Percentiles rank a stretch among this genome's conserved stretches.
These are phyloP conservation scores for Candida berthetii DNA, from an alignment of 805 yeast species.

Conservation along the genomic window DNA sequence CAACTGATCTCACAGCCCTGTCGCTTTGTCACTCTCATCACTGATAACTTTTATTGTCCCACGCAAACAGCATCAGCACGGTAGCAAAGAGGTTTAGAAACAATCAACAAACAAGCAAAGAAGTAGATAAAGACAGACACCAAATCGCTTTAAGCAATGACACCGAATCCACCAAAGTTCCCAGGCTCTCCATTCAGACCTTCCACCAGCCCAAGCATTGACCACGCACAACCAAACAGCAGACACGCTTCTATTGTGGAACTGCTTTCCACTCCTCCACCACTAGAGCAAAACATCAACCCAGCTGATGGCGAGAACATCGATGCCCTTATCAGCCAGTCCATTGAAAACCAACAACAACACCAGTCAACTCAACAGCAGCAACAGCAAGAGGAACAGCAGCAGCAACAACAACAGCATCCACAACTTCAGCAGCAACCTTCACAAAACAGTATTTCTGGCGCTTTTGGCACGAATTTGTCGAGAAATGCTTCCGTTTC, in stretches of 20 bases:
- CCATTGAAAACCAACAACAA: conserved; percentile 2
- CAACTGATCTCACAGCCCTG: too few relatives aligned
- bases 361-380: conserved; percentile 7
- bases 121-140: neutral
- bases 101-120: neutral
- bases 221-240: conserved; percentile 19
- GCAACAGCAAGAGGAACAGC: too few relatives aligned
- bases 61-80: too few relatives aligned
- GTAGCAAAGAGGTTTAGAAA: too few relatives aligned
- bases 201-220: conserved; percentile 22
- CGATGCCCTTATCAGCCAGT: neutral
- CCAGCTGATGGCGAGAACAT: neutral
- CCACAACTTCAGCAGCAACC: neutral
- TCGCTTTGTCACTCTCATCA: too few relatives aligned
- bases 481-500: conserved; percentile 21
- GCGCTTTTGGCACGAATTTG: conserved; percentile 4
- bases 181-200: conserved; percentile 28
- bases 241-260: conserved; percentile 71
- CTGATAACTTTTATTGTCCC: too few relatives aligned
- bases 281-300: conserved; percentile 28
- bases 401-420: conserved; percentile 7
- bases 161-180: conserved; percentile 17
- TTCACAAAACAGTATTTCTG: too few relatives aligned
- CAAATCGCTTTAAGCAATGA: neutral
- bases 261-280: conserved; percentile 71